Evolutionary conservation across 352 stramenopile genomes (phyloP), one percentile per base, ranked within the genome.

Genomic region (Globisporangium spiculum): DNA sequence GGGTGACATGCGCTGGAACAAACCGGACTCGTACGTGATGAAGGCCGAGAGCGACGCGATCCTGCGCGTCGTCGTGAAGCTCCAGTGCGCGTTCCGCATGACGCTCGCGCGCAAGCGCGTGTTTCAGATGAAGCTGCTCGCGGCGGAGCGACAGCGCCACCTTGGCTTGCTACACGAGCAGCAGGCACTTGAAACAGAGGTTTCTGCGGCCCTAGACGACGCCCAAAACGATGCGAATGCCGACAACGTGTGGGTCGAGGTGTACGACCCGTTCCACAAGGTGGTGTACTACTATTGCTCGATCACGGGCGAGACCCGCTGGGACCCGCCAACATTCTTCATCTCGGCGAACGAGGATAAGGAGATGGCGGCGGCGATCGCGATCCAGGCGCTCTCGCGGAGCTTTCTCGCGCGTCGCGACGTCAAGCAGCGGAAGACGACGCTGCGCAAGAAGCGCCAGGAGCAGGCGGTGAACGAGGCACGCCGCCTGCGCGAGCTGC

Each of bases 211-310:
- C 10, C 22, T 57, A 30, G 3, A 32, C 27, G 27, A 32, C 27
- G 27, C 27, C 27, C 27, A 32, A 32, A 32, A 32, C 27, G 27
- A 32, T 32, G 27, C 27, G 27, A 32, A 32, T 32, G 27, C 27
- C 27, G 53, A 70, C 50, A 38, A 62, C 7, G 54, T 74, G 10
- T 91, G 83, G 80, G 72, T 91, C 32, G 83, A 91, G 72, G 83
- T 91, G 24, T 91, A 81, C 64, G 80, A 91, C 26, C 83, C 80
- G 1, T 74, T 78, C 46, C 71, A 83, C 41, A 81, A 83, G 27
- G 66, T 85, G 32, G 68, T 84, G 44, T 91, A 91, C 61, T 91
- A 91, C 66, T 84, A 84, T 60, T 84, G 75, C 55, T 70, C 80
- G 8, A 55, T 65, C 1, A 86, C 83, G 7, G 71, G 70, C 20